These are phyloP conservation scores for Botrytis tulipae DNA, from an alignment of 2,329 filamentous ascomycete species.

Conservation along the genomic window DNA sequence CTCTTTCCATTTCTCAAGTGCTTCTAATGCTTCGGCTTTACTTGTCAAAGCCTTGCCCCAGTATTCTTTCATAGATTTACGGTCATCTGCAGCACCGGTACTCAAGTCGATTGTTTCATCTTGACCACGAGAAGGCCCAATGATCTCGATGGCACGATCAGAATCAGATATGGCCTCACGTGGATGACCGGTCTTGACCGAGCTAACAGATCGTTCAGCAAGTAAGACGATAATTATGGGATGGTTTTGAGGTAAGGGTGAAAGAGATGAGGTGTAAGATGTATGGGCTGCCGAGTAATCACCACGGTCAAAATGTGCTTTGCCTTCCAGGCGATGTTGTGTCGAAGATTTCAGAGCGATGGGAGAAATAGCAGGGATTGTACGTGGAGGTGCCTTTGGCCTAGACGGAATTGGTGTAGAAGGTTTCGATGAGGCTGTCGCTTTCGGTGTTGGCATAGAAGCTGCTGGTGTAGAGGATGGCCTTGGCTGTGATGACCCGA, in stretches of 20 bases:
- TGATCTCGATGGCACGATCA: constrained; percentile 74
- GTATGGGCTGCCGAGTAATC: constrained; percentile 86
- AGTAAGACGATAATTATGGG: constrained; percentile 85
- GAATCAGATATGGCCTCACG: constrained; percentile 84
- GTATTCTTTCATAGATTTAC: constrained; percentile 87
- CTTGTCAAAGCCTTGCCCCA: constrained; percentile 91
- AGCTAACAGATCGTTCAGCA: constrained; percentile 86
- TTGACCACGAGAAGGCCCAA: constrained; percentile 76
- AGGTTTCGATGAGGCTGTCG: constrained; percentile 45
- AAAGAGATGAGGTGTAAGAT: constrained; percentile 75
- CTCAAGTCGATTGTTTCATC: constrained; percentile 74
- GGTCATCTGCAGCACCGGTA: constrained; percentile 54
- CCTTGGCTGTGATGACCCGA: constrained; percentile 43
- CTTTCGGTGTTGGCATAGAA: constrained; percentile 38
- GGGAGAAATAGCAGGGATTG: constrained; percentile 63
- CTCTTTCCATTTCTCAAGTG: constrained; percentile 91
- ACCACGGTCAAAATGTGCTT: constrained; percentile 88
- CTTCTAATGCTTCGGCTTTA: constrained; percentile 92
- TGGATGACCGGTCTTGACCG: constrained; percentile 86
- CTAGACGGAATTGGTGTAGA: constrained; percentile 46
- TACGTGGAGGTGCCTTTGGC: constrained; percentile 48
- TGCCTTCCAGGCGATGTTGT: constrained; percentile 75
- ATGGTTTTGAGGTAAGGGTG: constrained; percentile 71
- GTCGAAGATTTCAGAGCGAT: constrained; percentile 72
- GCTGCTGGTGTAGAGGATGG: constrained; percentile 34